Percentiles rank a stretch among this genome's conserved stretches.
phyloP scores from a whole-genome alignment of 2,329 filamentous ascomycete genomes.

The Talaromyces sp. region DNA sequence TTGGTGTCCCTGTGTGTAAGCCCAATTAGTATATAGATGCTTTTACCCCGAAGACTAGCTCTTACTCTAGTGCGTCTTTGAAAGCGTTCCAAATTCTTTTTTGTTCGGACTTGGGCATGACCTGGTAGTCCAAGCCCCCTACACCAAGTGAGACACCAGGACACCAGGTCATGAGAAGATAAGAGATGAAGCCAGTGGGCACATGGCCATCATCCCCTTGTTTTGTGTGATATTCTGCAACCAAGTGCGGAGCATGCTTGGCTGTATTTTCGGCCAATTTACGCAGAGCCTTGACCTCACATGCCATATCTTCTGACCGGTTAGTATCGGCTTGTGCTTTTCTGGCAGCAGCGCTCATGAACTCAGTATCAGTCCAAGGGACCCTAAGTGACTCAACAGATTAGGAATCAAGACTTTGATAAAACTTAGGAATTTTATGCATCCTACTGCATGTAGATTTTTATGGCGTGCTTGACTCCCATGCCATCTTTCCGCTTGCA shows the following conservation, averaged over 20 bases:
- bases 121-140: not conserved
- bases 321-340: not conserved
- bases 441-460: constrained; percentile 2
- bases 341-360: not conserved
- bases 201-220: not conserved
- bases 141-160: not conserved
- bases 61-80: not conserved
- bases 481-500: not conserved
- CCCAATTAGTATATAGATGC: not conserved
- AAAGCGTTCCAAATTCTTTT: not conserved
- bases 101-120: not conserved
- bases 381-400: not conserved
- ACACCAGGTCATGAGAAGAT: not conserved
- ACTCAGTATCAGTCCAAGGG: not conserved
- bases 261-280: not conserved
- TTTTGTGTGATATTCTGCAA: not conserved
- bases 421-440: not conserved
- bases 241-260: not conserved
- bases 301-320: not conserved
- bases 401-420: not conserved
- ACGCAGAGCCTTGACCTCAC: not conserved
- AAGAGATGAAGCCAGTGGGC: not conserved
- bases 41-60: not conserved
- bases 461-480: not conserved
- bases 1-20: not conserved